phyloP scores from a whole-genome alignment of 2,329 filamentous ascomycete genomes.

The Akanthomyces muscarius region DNA sequence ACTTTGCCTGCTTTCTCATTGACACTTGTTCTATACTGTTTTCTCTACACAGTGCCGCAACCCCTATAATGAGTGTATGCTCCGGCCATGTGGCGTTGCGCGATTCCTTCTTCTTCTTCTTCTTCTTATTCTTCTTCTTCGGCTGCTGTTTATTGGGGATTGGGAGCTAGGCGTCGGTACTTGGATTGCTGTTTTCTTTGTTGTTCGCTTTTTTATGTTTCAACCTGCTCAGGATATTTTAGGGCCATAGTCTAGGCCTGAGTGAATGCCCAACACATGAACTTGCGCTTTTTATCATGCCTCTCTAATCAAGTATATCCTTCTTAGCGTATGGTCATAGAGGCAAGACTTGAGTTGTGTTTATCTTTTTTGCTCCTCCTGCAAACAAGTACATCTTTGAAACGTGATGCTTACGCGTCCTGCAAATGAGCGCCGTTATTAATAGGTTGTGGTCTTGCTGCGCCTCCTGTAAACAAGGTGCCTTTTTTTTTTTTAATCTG shows the following conservation, averaged over 20 bases:
- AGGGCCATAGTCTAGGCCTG: neutral
- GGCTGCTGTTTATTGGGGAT: neutral
- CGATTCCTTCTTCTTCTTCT: neutral
- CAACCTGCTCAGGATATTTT: neutral
- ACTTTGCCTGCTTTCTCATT: neutral
- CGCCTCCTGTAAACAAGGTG: no score
- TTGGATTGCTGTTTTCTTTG: neutral
- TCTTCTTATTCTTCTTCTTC: neutral
- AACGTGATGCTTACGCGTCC: no score
- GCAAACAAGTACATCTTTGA: no score
- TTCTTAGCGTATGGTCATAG: neutral
- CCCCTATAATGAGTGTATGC: neutral
- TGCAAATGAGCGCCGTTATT: no score
- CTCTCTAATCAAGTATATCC: neutral
- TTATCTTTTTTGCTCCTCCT: no score
- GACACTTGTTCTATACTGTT: neutral
- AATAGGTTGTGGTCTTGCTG: no score
- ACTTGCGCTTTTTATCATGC: neutral
- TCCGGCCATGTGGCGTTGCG: neutral
- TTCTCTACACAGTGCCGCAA: neutral
- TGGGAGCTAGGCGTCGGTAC: constrained; percentile 3
- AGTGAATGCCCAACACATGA: neutral
- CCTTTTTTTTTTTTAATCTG: no score
- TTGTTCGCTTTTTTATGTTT: neutral
- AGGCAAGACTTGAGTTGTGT: no score